Evolutionary conservation across 768 basidiomycete genomes (phyloP).

Genomic region (Termitomyces sp.): DNA sequence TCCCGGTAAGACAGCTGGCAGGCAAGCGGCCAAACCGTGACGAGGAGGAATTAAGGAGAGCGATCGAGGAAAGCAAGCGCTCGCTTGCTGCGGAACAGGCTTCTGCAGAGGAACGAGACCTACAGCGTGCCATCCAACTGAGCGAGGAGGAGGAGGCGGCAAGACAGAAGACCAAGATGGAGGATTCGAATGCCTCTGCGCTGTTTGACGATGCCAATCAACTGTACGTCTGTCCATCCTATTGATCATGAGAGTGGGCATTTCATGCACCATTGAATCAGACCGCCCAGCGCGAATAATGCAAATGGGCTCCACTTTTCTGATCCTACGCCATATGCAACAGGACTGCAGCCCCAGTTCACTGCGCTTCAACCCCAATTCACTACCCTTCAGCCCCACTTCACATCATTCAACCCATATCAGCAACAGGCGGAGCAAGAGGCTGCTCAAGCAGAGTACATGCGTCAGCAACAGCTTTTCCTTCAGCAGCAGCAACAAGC

Average conservation of each 20-base stretch:
- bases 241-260: not conserved
- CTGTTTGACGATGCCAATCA: slow-evolving; percentile 88
- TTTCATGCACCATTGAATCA: slow-evolving; percentile 22
- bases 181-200: slow-evolving; percentile 64
- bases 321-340: slow-evolving; percentile 55
- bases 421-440: slow-evolving; percentile 93
- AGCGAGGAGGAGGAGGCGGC: slow-evolving; percentile 90
- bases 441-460: slow-evolving; percentile 70
- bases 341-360: slow-evolving; percentile 48
- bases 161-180: slow-evolving; percentile 60
- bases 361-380: slow-evolving; percentile 50
- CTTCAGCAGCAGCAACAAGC: slow-evolving; percentile 40
- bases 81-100: slow-evolving; percentile 65
- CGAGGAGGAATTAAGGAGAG: slow-evolving; percentile 79
- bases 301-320: slow-evolving; percentile 60
- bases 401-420: slow-evolving; percentile 91
- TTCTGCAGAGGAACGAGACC: slow-evolving; percentile 74
- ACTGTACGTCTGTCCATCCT: slow-evolving; percentile 49
- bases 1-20: slow-evolving; percentile 14
- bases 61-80: slow-evolving; percentile 88
- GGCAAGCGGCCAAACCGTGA: slow-evolving; percentile 39
- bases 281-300: slow-evolving; percentile 17
- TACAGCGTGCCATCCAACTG: slow-evolving; percentile 74
- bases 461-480: slow-evolving; percentile 71
- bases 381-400: slow-evolving; percentile 67